phyloP scores from a whole-genome alignment of 1,139 yeast species.

The Diutina ranongensis region DNA sequence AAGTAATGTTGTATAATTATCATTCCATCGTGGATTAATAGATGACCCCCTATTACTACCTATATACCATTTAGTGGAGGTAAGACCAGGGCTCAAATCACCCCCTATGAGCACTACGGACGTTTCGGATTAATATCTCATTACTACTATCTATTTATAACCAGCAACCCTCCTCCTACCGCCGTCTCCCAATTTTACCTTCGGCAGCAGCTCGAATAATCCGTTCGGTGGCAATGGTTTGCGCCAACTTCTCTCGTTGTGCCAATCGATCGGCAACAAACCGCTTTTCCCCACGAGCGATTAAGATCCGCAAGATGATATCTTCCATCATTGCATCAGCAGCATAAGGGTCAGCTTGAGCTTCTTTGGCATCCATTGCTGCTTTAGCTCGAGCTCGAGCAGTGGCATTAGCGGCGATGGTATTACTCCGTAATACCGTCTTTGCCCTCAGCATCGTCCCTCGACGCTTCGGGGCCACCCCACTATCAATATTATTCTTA shows the following conservation, averaged over 20 bases:
- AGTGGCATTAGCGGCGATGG: slow-evolving; percentile 68
- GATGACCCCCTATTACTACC: too few relatives aligned
- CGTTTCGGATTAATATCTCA: background rate
- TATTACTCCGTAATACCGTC: slow-evolving; percentile 31
- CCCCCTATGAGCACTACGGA: too few relatives aligned
- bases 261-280: slow-evolving; percentile 45
- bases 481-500: slow-evolving; percentile 20
- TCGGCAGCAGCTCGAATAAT: slow-evolving; percentile 36
- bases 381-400: slow-evolving; percentile 46
- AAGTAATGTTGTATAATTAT: background rate
- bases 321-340: slow-evolving; percentile 54
- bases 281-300: slow-evolving; percentile 29
- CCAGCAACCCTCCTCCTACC: background rate
- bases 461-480: background rate
- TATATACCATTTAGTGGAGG: too few relatives aligned
- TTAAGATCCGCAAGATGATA: slow-evolving; percentile 49
- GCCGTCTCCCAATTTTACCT: slow-evolving; percentile 13
- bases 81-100: background rate
- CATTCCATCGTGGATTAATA: background rate
- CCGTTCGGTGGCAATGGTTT: slow-evolving; percentile 53
- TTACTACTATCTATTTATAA: background rate
- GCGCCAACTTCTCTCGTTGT: slow-evolving; percentile 52
- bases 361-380: slow-evolving; percentile 36
- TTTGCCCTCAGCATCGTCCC: slow-evolving; percentile 5
- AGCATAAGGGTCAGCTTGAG: slow-evolving; percentile 42